Base-by-base conservation (phyloP, 257 asterid genomes). In the Gentiana dahurica region DNA sequence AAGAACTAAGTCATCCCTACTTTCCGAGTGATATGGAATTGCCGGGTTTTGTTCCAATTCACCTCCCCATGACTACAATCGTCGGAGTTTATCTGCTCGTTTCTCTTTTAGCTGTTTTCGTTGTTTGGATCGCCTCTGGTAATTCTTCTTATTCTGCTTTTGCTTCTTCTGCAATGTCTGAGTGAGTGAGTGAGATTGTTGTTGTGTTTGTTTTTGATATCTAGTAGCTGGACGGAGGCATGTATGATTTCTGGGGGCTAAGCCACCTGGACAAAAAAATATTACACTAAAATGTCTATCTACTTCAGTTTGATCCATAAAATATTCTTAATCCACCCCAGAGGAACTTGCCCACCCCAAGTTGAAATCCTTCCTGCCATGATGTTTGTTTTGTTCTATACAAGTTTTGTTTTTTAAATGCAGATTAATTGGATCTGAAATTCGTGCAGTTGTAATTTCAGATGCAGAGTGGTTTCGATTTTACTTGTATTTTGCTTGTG, bases 81-180 rank as follows among this genome's bases (percentile, higher is more conserved):
- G 61, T 88, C 48, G 58, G 72, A 33, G 76, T 71, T 49, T 91
- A 79, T 80, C 82, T 80, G 65, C 34, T 65, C 56, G 7, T 83
- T 58, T 81, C 95, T 8, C 1, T 76, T 55, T 64, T 88, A 34
- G 91, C 81, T 4, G 78, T 85, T 54, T 57, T 76, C 70, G 59
- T 85, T 64, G 78, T 77, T 78, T 92, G 98, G 98, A 70, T 81
- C 59, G 65, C 77, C 59, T 92, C 98, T 24, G 97, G 97, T 85
- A 46, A 64, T 57, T 51, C 53, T 51, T 38, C 52, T 51, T 7
- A 51, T 12, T 8, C 53, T 2, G 15, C 32, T 32, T 50, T 51
- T 15, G 32, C 1, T 48, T 32, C 12, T 39, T 33, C 32, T 35
- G 6, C 24, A n/a, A 15, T 34, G 24, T 8, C 12, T 38, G 51